These are phyloP conservation scores for Carex myosuroides DNA, from an alignment of 176 grass and related monocot genomes.

Conservation along the genomic window DNA sequence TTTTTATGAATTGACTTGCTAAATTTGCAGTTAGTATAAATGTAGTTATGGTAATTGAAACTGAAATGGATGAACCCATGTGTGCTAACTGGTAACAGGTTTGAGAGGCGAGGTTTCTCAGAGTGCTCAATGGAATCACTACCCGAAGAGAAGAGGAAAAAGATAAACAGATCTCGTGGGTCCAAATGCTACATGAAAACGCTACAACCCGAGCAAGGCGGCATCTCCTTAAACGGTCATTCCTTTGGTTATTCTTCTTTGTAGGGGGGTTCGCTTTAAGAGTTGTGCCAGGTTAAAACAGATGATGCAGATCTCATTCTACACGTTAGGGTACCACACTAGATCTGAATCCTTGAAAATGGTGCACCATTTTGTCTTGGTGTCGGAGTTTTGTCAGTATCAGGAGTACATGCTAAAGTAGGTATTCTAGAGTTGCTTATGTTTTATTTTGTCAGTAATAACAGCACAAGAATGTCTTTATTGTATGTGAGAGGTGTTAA, in stretches of 20 bases:
- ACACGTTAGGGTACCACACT: no score
- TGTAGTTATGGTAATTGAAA: background rate
- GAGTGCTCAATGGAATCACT: conserved; percentile 75
- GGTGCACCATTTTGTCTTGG: background rate
- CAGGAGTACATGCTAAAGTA: background rate
- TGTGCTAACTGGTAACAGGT: conserved; percentile 35
- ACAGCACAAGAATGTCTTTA: background rate
- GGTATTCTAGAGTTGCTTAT: background rate
- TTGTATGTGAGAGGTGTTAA: background rate
- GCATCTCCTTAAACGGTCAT: conserved; percentile 28
- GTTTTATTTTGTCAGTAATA: background rate
- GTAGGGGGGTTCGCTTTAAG: background rate
- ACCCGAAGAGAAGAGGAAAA: conserved; percentile 52
- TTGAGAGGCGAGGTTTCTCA: conserved; percentile 79
- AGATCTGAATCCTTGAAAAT: background rate
- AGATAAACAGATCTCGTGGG: conserved; percentile 64
- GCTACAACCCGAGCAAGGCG: conserved; percentile 36
- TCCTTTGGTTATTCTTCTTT: conserved; percentile 16
- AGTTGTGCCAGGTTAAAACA: no score
- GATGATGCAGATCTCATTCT: no score
- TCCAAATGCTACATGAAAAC: conserved; percentile 89
- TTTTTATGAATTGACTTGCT: background rate
- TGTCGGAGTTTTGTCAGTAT: conserved; percentile 7
- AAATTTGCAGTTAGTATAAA: background rate
- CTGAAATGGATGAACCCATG: background rate